Base-by-base conservation (phyloP, 306 rosid genomes). In the Calophaca sinica region DNA sequence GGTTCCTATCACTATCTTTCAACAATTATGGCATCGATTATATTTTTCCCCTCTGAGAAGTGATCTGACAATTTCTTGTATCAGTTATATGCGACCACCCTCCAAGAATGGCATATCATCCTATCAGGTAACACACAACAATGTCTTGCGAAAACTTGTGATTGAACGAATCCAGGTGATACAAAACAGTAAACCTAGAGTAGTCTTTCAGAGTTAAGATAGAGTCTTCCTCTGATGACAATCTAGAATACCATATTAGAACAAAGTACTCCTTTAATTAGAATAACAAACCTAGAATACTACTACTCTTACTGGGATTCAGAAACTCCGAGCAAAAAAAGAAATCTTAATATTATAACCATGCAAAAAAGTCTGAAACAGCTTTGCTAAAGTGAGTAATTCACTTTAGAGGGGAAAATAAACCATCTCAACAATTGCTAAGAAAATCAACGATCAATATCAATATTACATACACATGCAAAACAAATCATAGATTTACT, bases 51-150 rank as follows among this genome's bases (percentile, higher is more conserved):
- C 9, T 32, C 1, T 2, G 2, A 54, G n/a, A 66, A 52, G 5
- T 26, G 31, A 14, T 42, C 59, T 32, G 51, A 6, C 5, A 12
- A 36, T 38, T 60, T n/a, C n/a, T n/a, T n/a, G n/a, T n/a, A n/a
- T n/a, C n/a, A n/a, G n/a, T n/a, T 5, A 52, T 41, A 68, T 4
- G 5, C 4, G 1, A 51, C 31, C 67, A 74, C 58, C 11, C 72
- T 51, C 38, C 59, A 29, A 29, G 52, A 42, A 61, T 42, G 11
- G 36, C 10, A 52, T 6, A 14, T 33, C 61, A 29, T 33, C 61
- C 69, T 42, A 76, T 55, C 51, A 69, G 14, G 45, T 77, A 68
- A 49, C 41, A 68, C 13, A 33, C 7, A 44, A 46, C 42, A 51
- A 74, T 38, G 63, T 12, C 4, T 60, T 14, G 29, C 9, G 61